phyloP scores from a whole-genome alignment of 192 early-diverging fungal species.

The Rhizoclosmatium globosum region DNA sequence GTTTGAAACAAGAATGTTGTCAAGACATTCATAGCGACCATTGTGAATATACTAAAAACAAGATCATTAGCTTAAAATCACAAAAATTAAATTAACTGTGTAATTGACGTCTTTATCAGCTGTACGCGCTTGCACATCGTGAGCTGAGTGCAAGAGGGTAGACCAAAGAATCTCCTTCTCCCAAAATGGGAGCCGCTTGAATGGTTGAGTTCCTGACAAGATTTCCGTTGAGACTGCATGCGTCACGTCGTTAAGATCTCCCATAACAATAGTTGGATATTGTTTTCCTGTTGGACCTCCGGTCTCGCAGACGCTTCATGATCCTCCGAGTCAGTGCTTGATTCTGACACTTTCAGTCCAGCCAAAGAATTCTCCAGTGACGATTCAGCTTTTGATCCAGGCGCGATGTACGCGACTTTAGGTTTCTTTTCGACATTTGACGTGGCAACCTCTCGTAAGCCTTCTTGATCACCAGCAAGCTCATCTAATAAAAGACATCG shows the following conservation, averaged over 20 bases:
- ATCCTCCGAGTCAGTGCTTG: not conserved
- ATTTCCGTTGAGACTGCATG: slow-evolving; percentile 28
- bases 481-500: slow-evolving; percentile 31
- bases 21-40: slow-evolving; percentile 32
- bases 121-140: slow-evolving; percentile 22
- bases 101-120: slow-evolving; percentile 18
- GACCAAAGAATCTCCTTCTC: slow-evolving; percentile 28
- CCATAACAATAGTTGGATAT: slow-evolving; percentile 32
- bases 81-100: not conserved
- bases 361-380: not conserved
- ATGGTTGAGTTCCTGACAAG: slow-evolving; percentile 25
- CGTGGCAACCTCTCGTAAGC: not conserved
- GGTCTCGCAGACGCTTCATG: not conserved
- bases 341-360: not conserved
- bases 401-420: slow-evolving; percentile 14
- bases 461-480: slow-evolving; percentile 24
- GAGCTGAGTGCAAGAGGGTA: slow-evolving; percentile 14
- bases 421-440: not conserved
- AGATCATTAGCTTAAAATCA: too few species aligned
- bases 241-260: slow-evolving; percentile 22
- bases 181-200: slow-evolving; percentile 20
- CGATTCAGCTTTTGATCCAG: not conserved
- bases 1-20: slow-evolving; percentile 32
- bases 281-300: not conserved
- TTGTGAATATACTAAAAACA: slow-evolving; percentile 21